A percentile compares a stretch with the other conserved stretches of the same genome.
phyloP scores from a whole-genome alignment of 306 rosid species.

The Glycine soja region DNA sequence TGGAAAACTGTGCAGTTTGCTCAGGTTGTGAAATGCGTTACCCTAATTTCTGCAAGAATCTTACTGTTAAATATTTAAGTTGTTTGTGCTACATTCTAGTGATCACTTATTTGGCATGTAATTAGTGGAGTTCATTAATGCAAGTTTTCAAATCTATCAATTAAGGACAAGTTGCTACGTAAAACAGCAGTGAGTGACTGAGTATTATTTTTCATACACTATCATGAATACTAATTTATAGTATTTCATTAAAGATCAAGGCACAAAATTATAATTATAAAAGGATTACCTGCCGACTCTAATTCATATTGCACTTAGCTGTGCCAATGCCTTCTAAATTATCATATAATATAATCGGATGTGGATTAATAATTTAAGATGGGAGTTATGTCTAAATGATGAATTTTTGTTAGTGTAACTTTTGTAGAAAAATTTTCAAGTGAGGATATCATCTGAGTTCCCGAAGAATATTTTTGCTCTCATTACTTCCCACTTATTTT shows the following conservation, averaged over 20 bases:
- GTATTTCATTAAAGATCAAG: constrained; percentile 1
- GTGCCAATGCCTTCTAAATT: too few species aligned
- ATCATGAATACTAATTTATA: constrained; percentile 13
- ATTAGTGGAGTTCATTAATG: background rate
- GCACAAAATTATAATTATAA: background rate
- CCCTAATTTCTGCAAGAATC: background rate
- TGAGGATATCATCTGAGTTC: constrained; percentile 15
- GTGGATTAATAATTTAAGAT: background rate
- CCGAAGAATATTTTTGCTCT: background rate
- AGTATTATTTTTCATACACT: background rate
- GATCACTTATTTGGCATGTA: constrained; percentile 8
- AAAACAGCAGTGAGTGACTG: background rate
- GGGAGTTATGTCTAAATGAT: background rate
- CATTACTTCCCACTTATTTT: constrained; percentile 10
- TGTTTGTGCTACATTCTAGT: background rate
- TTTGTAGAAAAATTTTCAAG: constrained; percentile 14
- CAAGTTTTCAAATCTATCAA: background rate
- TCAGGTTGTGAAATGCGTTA: background rate
- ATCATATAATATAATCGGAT: background rate
- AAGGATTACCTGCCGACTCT: background rate
- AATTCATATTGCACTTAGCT: background rate
- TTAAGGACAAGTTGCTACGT: background rate
- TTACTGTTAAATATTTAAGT: background rate
- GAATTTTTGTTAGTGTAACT: background rate
- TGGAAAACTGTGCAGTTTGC: constrained; percentile 5